phyloP scores from a whole-genome alignment of 1,284 basidiomycete genomes.

The Pisolithus thermaeus region DNA sequence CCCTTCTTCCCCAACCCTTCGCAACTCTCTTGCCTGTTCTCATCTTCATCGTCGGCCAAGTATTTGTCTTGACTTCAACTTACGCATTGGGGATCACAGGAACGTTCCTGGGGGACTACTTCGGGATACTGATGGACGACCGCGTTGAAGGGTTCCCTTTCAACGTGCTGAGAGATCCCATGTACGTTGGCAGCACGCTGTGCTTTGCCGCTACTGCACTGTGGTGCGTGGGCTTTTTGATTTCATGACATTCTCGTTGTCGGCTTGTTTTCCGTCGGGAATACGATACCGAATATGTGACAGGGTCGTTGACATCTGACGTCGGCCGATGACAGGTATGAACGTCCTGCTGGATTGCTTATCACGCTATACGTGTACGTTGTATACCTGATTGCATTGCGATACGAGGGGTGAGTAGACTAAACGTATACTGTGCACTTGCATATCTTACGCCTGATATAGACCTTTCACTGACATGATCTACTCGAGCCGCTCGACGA shows the following conservation, averaged over 20 bases:
- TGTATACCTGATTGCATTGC: slow-evolving; percentile 78
- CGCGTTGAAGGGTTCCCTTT: slow-evolving; percentile 90
- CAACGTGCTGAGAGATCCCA: slow-evolving; percentile 89
- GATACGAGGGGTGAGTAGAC: slow-evolving; percentile 74
- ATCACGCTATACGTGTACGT: slow-evolving; percentile 76
- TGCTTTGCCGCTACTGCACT: slow-evolving; percentile 81
- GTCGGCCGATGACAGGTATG: slow-evolving; percentile 51
- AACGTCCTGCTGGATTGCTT: slow-evolving; percentile 73
- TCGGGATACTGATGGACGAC: slow-evolving; percentile 95
- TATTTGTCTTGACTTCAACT: slow-evolving; percentile 84
- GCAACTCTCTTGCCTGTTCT: slow-evolving; percentile 56
- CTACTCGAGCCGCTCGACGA: slow-evolving; percentile 53
- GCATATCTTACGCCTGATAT: slow-evolving; percentile 5
- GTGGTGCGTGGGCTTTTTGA: slow-evolving; percentile 47
- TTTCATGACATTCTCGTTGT: too few species aligned
- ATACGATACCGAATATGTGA: too few species aligned
- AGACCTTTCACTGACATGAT: slow-evolving; percentile 84
- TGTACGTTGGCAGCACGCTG: slow-evolving; percentile 93
- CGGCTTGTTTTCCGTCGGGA: too few species aligned
- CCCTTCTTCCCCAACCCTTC: slow-evolving; percentile 53
- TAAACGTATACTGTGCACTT: neutral
- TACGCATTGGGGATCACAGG: slow-evolving; percentile 92
- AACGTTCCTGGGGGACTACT: slow-evolving; percentile 96
- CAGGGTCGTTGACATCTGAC: too few species aligned
- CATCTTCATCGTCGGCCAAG: slow-evolving; percentile 71